Percentiles rank a stretch among this genome's conserved stretches.
These are phyloP conservation scores for Camelina hispida DNA, from an alignment of 345 rosid species.

Conservation along the genomic window DNA sequence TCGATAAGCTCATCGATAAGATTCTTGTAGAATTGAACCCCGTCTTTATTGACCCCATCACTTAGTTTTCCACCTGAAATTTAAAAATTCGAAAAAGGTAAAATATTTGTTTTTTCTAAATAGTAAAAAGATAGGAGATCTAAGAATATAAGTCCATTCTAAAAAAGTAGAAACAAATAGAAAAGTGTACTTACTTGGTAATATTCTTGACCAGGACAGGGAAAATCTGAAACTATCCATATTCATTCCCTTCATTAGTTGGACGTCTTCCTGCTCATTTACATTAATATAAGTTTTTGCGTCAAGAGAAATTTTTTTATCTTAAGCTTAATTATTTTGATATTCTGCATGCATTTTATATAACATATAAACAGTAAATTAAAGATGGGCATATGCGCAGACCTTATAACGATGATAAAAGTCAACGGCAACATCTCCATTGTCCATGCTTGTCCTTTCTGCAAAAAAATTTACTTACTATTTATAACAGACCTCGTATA, in stretches of 20 bases:
- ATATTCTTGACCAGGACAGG: constrained; percentile 52
- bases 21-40: constrained; percentile 50
- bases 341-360: background rate
- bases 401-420: constrained; percentile 7
- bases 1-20: constrained; percentile 50
- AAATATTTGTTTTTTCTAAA: too few relatives aligned
- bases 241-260: constrained; percentile 44
- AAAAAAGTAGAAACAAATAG: background rate
- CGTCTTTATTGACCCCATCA: constrained; percentile 43
- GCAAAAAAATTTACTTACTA: background rate
- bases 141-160: background rate
- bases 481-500: background rate
- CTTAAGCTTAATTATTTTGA: background rate
- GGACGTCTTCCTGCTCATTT: constrained; percentile 48
- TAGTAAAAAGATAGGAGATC: background rate
- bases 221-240: constrained; percentile 52
- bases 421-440: constrained; percentile 4
- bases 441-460: constrained; percentile 1
- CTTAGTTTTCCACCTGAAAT: background rate
- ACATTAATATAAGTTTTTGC: background rate
- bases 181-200: constrained; percentile 42
- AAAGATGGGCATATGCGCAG: background rate
- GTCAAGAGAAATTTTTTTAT: too few relatives aligned
- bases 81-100: background rate
- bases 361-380: background rate